Conservation (phyloP, 352 stramenopile species). For the Pythium phragmitis region DNA sequence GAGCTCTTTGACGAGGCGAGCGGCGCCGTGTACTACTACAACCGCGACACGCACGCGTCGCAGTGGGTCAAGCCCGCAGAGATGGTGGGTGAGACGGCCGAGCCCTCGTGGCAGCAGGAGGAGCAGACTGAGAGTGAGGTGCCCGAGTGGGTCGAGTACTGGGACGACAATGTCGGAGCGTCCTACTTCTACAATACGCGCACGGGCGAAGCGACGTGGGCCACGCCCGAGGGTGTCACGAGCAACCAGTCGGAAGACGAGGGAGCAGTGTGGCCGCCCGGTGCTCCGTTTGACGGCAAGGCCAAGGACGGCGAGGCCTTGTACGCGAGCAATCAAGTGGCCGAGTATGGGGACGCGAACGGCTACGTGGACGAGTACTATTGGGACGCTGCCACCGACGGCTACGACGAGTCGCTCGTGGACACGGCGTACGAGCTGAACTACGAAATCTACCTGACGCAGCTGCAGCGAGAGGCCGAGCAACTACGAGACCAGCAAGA, state of each 20-base stretch:
- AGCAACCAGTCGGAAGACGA: slow-evolving; percentile 19
- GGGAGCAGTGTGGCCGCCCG: slow-evolving; percentile 19
- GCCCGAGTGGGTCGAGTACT: slow-evolving; percentile 69
- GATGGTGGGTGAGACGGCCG: slow-evolving; percentile 21
- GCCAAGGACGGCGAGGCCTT: neutral
- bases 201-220: slow-evolving; percentile 71
- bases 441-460: slow-evolving; percentile 73
- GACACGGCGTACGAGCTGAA: slow-evolving; percentile 67
- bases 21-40: slow-evolving; percentile 71
- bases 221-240: slow-evolving; percentile 33
- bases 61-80: slow-evolving; percentile 50
- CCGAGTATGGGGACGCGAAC: slow-evolving; percentile 6
- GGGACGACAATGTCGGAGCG: slow-evolving; percentile 62
- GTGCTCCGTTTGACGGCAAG: slow-evolving; percentile 18
- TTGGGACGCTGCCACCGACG: neutral
- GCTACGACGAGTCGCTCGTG: slow-evolving; percentile 30
- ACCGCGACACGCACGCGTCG: slow-evolving; percentile 47
- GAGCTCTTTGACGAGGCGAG: slow-evolving; percentile 71
- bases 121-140: neutral
- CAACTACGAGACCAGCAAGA: slow-evolving; percentile 14
- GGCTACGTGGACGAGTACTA: slow-evolving; percentile 19
- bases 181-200: slow-evolving; percentile 72
- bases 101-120: neutral
- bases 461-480: slow-evolving; percentile 33
- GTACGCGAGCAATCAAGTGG: slow-evolving; percentile 5